Percentiles rank a stretch among this genome's conserved stretches.
phyloP scores from a whole-genome alignment of 2,329 filamentous ascomycete species.

The Lachnellula arida region DNA sequence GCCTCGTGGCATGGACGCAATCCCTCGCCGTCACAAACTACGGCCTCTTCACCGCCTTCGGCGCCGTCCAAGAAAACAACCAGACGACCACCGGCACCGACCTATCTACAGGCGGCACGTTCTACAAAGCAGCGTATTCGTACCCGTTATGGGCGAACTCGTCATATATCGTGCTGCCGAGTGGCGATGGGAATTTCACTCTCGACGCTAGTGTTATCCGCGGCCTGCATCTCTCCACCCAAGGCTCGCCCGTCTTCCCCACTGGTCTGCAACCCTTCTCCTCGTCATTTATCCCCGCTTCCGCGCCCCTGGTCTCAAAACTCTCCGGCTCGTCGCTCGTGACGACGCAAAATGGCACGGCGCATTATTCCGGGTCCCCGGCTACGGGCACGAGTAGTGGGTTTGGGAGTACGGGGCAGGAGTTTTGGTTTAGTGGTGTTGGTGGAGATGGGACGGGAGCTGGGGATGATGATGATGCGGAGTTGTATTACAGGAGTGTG shows the following conservation, averaged over 20 bases:
- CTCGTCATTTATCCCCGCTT: slow-evolving; percentile 37
- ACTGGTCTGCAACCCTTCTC: slow-evolving; percentile 56
- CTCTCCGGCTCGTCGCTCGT: slow-evolving; percentile 38
- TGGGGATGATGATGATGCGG: slow-evolving; percentile 12
- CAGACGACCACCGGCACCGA: slow-evolving; percentile 49
- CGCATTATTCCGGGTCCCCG: slow-evolving; percentile 46
- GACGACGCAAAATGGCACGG: slow-evolving; percentile 55
- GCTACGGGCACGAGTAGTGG: slow-evolving; percentile 44
- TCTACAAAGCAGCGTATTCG: slow-evolving; percentile 40
- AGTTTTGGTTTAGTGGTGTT: slow-evolving; percentile 47
- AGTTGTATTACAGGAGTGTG: slow-evolving; percentile 52
- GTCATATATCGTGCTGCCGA: slow-evolving; percentile 39
- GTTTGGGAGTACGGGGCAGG: slow-evolving; percentile 53
- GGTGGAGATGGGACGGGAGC: slow-evolving; percentile 25
- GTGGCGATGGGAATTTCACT: slow-evolving; percentile 43
- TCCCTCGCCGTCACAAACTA: slow-evolving; percentile 49
- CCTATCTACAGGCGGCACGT: slow-evolving; percentile 26
- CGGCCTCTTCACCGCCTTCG: slow-evolving; percentile 50
- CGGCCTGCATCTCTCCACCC: slow-evolving; percentile 42
- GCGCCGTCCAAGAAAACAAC: slow-evolving; percentile 48
- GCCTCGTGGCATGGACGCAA: slow-evolving; percentile 52
- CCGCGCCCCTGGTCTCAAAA: slow-evolving; percentile 16
- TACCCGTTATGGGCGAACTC: slow-evolving; percentile 60
- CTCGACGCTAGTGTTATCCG: slow-evolving; percentile 45
- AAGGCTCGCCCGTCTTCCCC: slow-evolving; percentile 49